Base-by-base conservation (phyloP, 2,329 filamentous ascomycete species). In the Aspergillus brasiliensis region DNA sequence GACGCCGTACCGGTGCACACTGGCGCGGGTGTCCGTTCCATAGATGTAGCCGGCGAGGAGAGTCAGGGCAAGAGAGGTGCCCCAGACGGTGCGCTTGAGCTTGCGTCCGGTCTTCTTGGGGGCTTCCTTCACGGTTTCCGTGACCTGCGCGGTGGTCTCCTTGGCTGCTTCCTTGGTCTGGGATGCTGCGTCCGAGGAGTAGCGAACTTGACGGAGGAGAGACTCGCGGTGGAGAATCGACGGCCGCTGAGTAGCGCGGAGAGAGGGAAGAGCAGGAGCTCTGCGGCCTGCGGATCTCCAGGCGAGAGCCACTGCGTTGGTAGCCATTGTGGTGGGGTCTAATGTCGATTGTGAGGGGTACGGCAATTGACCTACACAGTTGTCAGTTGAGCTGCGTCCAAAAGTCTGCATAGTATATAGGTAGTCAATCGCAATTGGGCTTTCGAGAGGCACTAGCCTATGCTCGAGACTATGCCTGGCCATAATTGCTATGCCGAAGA, bases 1-100 rank as follows among this genome's bases (percentile, higher is more conserved):
- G 13, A 89, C 81, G 28, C 89, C 75, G 76, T 86, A 91, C 69
- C 83, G 84, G 75, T 93, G 89, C 60, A 88, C 71, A 59, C 86
- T 89, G 44, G 89, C 87, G 62, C 90, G 82, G 6, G 89, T 92
- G 73, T 92, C 90, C 56, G 89, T 92, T n/a, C 81, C 77, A 71
- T 92, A 92, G 63, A 90, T 76, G 73, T 89, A 91, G 46, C 81
- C 77, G 48, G 82, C 77, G 44, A 77, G 68, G 13, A 80, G 64
- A 5, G 77, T 75, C 5, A 88, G 65, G 1, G 82, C 75, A 44
- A 88, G 67, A 2, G 84, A 79, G 19, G 85, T 83, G 51, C 85
- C 84, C 21, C 75, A 66, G 17, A 76, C 58, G 7, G 63, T 70
- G 53, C 71, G 72, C 47, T 66, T 70, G 11, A 73, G 64, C 3